Percentiles rank a stretch among this genome's conserved stretches.
phyloP scores from a whole-genome alignment of 2,329 filamentous ascomycete species.

The Alternaria gaisen region DNA sequence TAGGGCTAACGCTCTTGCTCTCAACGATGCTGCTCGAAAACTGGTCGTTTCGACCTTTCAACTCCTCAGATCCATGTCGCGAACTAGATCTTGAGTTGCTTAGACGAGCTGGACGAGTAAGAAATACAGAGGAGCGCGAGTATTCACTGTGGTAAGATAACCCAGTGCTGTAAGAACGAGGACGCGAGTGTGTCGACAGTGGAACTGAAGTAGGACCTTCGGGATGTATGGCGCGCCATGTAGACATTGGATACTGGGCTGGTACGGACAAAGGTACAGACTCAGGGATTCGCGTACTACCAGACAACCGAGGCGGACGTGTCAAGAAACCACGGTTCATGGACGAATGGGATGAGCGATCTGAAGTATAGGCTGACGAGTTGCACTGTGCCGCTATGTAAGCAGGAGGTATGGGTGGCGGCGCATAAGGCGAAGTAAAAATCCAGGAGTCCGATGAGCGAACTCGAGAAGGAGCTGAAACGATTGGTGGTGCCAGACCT shows the following conservation, averaged over 20 bases:
- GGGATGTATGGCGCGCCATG: constrained; percentile 46
- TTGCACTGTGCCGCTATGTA: constrained; percentile 26
- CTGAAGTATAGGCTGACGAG: constrained; percentile 23
- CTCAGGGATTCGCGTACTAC: constrained; percentile 24
- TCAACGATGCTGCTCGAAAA: constrained; percentile 10
- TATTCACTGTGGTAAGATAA: constrained; percentile 33
- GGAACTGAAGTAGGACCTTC: constrained; percentile 25
- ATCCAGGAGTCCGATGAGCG: constrained; percentile 33
- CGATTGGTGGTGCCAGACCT: constrained; percentile 9
- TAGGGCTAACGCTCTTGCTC: constrained; percentile 17
- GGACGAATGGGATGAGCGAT: constrained; percentile 27
- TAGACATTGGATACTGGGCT: constrained; percentile 42
- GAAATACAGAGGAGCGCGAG: constrained; percentile 39
- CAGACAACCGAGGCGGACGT: constrained; percentile 31
- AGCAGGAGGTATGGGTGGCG: constrained; percentile 39
- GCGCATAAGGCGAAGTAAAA: constrained; percentile 41
- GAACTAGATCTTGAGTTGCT: constrained; percentile 37
- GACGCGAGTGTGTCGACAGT: constrained; percentile 30
- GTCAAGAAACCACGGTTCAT: constrained; percentile 21
- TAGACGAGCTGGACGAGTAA: constrained; percentile 44
- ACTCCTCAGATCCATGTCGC: constrained; percentile 30
- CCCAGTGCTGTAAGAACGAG: constrained; percentile 26
- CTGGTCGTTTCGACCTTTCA: constrained; percentile 19
- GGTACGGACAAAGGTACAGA: constrained; percentile 38
- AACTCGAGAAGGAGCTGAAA: constrained; percentile 4